Evolutionary conservation across 805 yeast species (phyloP), one percentile per base, ranked within the genome.

Genomic region (Saccharomyces jurei): DNA sequence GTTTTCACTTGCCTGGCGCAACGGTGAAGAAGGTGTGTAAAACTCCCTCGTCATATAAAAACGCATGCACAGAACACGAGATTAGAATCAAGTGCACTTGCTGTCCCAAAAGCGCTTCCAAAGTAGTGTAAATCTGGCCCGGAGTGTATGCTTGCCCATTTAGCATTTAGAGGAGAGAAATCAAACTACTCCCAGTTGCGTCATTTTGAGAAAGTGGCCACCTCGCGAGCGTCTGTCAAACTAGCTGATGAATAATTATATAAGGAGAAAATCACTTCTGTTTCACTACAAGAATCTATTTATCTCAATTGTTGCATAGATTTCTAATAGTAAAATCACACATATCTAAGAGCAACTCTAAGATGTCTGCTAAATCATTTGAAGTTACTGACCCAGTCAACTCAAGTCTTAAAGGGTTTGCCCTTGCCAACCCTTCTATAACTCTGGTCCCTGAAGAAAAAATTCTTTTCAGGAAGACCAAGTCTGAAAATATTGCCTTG

Each of bases 401-500:
- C 1, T 60, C 74, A 2, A 67, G 72, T 50, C 64, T 75, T n/a
- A 65, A 67, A 54, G 79, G 77, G 2, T 64, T 74, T 50, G 73
- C 70, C 1, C 63, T 68, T 21, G 62, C 73, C 4, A 70, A 74
- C 52, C 77, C 77, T 17, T 66, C 72, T 2, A 59, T 74, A 14
- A 64, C 73, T 1, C 58, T 73, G 17, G 62, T 74, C 30, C 69
- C 69, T 28, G 67, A 68, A 26, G 77, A 74, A 53, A 74, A 72
- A 51, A 60, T 75, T 10, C 59, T 74, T 21, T 71, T 65, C 59
- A 68, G 78, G 52, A 60, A 64, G 29, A 67, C 65, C 17, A 58
- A 62, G 50, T 57, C 71, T 52, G 71, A 76, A 28, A 86, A 87
- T 63, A 86, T 90, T 48, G 80, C 88, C 5, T 64, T 91, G 50